Evolutionary conservation across 108 stramenopile species (phyloP), one percentile per base, ranked within the genome.

Genomic region (Licmophora abbreviata): DNA sequence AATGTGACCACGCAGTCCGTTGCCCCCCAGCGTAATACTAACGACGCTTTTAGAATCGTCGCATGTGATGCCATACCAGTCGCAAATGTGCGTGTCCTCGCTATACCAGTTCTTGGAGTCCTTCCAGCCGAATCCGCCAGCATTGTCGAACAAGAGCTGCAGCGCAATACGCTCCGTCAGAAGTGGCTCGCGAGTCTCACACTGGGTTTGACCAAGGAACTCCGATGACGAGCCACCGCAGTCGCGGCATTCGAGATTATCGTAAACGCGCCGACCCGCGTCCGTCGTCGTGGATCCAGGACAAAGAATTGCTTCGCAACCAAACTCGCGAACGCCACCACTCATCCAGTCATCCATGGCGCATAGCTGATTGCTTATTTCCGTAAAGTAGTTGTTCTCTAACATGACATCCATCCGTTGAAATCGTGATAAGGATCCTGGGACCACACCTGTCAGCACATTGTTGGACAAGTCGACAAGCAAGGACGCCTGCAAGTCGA

Each of bases 341-440:
- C 35, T 47, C 61, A 66, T 73, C 71, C 65, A 66, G 6, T 15
- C 32, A 18, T 26, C 26, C 15, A 59, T 46, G 20, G 71, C 64
- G 26, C 88, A 90, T 51, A 85, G 61, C 33, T 62, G 60, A 22
- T 56, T 29, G 35, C 58, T 72, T 23, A 91, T 50, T 10, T 44
- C 56, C 45, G 74, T 55, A 27, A 91, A 51, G 22, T 68, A 66
- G 48, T 90, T 90, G 29, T 77, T 77, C 14, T 70, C 64, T 37
- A 85, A 70, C 44, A 85, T 77, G 26, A 90, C 75, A 28, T 76
- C 72, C 1, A 91, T 52, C n/a, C 66, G 30, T 15, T 69, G 41
- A 30, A 90, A 73, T 1, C 56, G 56, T 11, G 58, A 46, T 17
- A 67, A 28, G 2, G 69, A 55, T 71, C 49, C 56, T 8, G 77